Percentiles rank a stretch among this genome's conserved stretches.
Conservation (phyloP, 495 filamentous ascomycete genomes). For the Margaritispora aquatica region DNA sequence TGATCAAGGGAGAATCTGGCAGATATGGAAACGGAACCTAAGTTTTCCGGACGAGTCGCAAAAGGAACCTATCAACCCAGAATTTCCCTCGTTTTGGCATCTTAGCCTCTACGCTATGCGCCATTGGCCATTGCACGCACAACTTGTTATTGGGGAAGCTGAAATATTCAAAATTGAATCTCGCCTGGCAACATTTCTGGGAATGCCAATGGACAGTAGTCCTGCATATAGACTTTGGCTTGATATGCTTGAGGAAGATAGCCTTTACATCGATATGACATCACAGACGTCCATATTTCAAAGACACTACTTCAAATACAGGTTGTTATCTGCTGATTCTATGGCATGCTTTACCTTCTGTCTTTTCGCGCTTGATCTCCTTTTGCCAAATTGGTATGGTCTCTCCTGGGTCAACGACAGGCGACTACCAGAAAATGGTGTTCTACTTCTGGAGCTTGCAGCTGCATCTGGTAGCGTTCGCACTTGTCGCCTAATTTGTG, state of each 20-base stretch:
- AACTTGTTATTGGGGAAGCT: conserved; percentile 10
- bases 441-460: conserved; percentile 22
- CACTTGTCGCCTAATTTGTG: conserved; percentile 15
- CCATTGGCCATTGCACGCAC: conserved; percentile 25
- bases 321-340: neutral
- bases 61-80: too few species aligned
- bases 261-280: neutral
- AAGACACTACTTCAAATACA: neutral
- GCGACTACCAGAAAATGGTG: neutral
- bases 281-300: neutral
- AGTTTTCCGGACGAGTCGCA: conserved; percentile 4
- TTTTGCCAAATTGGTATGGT: conserved; percentile 29
- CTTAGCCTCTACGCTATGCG: conserved; percentile 25
- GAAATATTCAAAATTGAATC: conserved; percentile 8
- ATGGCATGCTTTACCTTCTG: conserved; percentile 22
- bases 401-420: conserved; percentile 4
- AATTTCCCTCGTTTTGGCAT: conserved; percentile 1
- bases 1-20: conserved; percentile 1
- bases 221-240: conserved; percentile 21
- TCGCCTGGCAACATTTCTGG: conserved; percentile 28
- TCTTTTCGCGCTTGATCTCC: conserved; percentile 20
- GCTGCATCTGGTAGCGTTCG: conserved; percentile 1
- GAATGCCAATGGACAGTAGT: conserved; percentile 25
- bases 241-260: neutral
- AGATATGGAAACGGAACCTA: neutral